A percentile compares a stretch with the other conserved stretches of the same genome.
Evolutionary conservation across 371 early-diverging fungal genomes (phyloP).

Genomic region (Rhizopus stolonifer): DNA sequence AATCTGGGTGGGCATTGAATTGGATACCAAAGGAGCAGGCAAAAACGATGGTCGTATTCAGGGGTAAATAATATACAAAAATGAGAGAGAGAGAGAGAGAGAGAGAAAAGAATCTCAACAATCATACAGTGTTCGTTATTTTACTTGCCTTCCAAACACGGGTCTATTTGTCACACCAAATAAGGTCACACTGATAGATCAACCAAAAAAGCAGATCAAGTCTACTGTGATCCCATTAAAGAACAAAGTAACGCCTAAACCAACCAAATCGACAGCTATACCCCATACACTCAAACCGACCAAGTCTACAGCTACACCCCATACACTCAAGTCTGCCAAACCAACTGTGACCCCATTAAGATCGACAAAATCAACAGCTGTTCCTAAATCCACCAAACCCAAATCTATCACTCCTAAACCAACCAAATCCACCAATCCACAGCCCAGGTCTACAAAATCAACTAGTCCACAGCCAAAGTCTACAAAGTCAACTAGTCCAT

Average conservation of each 20-base stretch:
- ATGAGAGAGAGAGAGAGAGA: slow-evolving; percentile 1
- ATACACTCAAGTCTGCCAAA: background rate
- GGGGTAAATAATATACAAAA: slow-evolving; percentile 44
- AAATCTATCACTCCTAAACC: no score
- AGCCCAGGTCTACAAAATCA: background rate
- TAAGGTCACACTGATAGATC: slow-evolving; percentile 30
- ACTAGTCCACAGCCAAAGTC: background rate
- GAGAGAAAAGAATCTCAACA: background rate
- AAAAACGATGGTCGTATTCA: slow-evolving; percentile 81
- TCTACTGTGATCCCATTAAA: background rate
- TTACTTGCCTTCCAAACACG: slow-evolving; percentile 57
- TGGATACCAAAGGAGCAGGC: slow-evolving; percentile 71
- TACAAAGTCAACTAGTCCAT: background rate
- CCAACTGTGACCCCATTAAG: background rate
- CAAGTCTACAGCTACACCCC: background rate
- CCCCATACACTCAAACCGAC: background rate
- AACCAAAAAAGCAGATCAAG: background rate
- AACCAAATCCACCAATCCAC: no score
- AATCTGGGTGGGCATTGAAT: slow-evolving; percentile 79
- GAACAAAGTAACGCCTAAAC: background rate
- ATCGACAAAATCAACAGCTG: background rate
- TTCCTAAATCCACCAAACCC: background rate
- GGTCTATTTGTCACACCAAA: slow-evolving; percentile 72
- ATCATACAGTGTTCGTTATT: slow-evolving; percentile 51
- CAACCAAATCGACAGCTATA: background rate